Evolutionary conservation across 768 basidiomycete genomes (phyloP).

Genomic region (Kwoniella newhampshirensis): DNA sequence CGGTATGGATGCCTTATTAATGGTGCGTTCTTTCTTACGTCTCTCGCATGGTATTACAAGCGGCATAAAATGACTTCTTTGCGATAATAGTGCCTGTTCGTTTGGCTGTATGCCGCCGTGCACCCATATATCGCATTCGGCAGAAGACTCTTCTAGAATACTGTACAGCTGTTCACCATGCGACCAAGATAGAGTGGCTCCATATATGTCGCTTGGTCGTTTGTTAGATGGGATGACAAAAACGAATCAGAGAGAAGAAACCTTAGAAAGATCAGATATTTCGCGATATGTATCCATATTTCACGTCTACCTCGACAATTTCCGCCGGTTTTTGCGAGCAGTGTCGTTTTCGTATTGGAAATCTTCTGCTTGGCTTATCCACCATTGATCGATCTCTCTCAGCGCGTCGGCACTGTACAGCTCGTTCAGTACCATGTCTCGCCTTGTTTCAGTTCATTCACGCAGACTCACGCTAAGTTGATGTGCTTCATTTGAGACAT

Average conservation of each 20-base stretch:
- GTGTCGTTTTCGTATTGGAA: not conserved
- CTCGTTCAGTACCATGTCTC: not conserved
- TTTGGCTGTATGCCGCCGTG: conserved; percentile 5
- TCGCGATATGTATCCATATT: no score
- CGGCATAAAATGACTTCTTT: not conserved
- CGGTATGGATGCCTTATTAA: conserved; percentile 41
- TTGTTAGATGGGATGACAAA: no score
- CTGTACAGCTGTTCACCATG: no score
- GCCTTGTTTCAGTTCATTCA: not conserved
- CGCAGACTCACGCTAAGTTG: conserved; percentile 11
- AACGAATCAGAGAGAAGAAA: no score
- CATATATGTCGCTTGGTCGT: no score
- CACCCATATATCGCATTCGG: conserved; percentile 13
- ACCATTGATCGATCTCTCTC: conserved; percentile 1
- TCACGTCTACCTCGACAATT: conserved; percentile 4
- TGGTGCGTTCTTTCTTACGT: conserved; percentile 36
- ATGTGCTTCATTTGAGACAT: conserved; percentile 3
- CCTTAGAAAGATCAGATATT: no score
- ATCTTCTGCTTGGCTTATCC: not conserved
- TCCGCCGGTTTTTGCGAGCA: not conserved
- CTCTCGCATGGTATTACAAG: no score
- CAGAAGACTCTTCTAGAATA: not conserved
- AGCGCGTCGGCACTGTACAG: conserved; percentile 3
- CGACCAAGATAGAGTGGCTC: no score
- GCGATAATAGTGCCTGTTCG: conserved; percentile 5